phyloP scores from a whole-genome alignment of 768 basidiomycete genomes.

The Lactarius hengduanensis region DNA sequence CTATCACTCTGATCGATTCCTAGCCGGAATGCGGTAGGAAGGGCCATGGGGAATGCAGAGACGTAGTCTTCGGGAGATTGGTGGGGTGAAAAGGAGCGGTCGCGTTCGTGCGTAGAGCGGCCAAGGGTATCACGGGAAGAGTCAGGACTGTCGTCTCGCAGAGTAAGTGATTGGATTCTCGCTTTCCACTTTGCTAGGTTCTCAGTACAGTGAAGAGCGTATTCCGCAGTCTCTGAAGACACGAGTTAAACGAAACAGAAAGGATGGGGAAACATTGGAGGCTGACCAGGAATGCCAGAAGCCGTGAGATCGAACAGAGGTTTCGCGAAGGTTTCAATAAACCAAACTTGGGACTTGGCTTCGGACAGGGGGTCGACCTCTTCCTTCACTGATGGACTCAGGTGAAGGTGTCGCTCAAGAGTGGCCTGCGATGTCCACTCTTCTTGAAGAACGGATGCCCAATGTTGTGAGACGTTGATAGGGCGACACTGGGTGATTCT shows the following conservation, averaged over 20 bases:
- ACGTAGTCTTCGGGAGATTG: slow-evolving; percentile 46
- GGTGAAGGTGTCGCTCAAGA: slow-evolving; percentile 75
- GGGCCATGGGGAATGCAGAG: slow-evolving; percentile 55
- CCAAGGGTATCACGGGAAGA: slow-evolving; percentile 21
- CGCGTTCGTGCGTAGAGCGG: slow-evolving; percentile 16
- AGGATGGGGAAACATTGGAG: slow-evolving; percentile 18
- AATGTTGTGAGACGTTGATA: slow-evolving; percentile 85
- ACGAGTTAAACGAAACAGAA: not conserved
- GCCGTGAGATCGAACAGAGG: slow-evolving; percentile 80
- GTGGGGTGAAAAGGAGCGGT: slow-evolving; percentile 32
- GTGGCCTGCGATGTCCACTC: slow-evolving; percentile 91
- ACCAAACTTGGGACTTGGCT: slow-evolving; percentile 84
- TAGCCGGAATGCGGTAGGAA: slow-evolving; percentile 43
- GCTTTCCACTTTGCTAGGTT: slow-evolving; percentile 73
- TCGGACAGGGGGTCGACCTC: slow-evolving; percentile 56
- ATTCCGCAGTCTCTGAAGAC: slow-evolving; percentile 60
- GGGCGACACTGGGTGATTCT: slow-evolving; percentile 70
- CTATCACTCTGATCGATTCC: slow-evolving; percentile 33
- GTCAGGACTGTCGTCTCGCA: slow-evolving; percentile 21
- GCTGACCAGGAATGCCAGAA: slow-evolving; percentile 69
- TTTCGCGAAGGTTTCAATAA: slow-evolving; percentile 77
- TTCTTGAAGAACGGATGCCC: slow-evolving; percentile 83
- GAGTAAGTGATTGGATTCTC: slow-evolving; percentile 43
- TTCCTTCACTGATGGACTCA: slow-evolving; percentile 57
- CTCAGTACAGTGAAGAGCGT: slow-evolving; percentile 60